Evolutionary conservation across 257 asterid genomes (phyloP).

Genomic region (Rhazya stricta): DNA sequence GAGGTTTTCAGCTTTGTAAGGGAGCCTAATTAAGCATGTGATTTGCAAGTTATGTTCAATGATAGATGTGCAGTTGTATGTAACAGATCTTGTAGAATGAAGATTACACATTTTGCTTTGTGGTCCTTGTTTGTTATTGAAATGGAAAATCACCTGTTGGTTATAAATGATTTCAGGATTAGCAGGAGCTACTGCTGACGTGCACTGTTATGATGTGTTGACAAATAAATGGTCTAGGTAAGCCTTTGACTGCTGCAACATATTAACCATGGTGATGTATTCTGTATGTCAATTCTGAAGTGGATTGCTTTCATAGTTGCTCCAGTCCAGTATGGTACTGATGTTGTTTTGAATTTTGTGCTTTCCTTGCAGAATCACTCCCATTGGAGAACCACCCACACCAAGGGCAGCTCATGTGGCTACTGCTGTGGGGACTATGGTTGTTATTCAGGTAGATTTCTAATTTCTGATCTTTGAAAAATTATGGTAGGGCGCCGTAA

Average conservation of each 20-base stretch:
- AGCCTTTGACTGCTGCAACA: constrained; percentile 9
- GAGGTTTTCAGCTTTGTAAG: not conserved
- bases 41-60: not conserved
- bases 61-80: too few relatives aligned
- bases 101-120: not conserved
- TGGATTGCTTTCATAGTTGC: constrained; percentile 9
- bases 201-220: constrained; percentile 85
- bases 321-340: constrained; percentile 16
- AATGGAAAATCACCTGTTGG: not conserved
- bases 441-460: constrained; percentile 86
- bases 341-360: not conserved
- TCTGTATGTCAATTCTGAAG: constrained; percentile 7
- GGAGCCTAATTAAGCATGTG: not conserved
- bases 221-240: constrained; percentile 96
- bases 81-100: not conserved
- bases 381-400: constrained; percentile 99
- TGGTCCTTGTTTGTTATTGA: not conserved
- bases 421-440: constrained; percentile 99
- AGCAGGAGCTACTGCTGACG: constrained; percentile 99
- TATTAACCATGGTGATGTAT: not conserved
- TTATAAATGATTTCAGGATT: constrained; percentile 60
- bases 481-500: constrained; percentile 6
- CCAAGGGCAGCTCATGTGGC: constrained; percentile 99
- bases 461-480: constrained; percentile 9
- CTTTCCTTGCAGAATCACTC: constrained; percentile 61